Conservation (phyloP, 345 rosid species). For the Eucalyptus lansdowneana region DNA sequence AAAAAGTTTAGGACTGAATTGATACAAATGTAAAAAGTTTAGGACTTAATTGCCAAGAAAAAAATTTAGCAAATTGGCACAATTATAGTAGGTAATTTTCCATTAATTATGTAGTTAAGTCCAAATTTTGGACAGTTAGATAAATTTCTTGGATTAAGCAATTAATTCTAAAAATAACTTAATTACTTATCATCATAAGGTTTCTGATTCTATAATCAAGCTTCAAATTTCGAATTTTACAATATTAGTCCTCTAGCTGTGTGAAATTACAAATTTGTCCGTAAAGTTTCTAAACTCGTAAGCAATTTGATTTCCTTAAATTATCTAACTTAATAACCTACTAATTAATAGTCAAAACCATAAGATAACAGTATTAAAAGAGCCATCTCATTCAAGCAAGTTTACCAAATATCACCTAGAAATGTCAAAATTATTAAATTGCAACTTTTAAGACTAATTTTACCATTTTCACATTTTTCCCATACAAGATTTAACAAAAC, state of each 20-base stretch:
- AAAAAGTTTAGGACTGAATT: no score
- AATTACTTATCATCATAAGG: background rate
- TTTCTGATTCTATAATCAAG: background rate
- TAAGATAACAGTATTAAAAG: background rate
- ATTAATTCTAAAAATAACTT: background rate
- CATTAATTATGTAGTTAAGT: background rate
- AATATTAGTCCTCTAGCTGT: background rate
- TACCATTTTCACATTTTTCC: background rate
- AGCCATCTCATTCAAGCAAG: background rate
- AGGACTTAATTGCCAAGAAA: no score
- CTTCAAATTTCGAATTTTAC: background rate
- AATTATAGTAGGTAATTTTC: no score
- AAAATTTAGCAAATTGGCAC: no score
- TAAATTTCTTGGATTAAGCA: background rate
- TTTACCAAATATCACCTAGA: background rate
- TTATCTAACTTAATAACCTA: background rate
- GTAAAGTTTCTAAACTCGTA: background rate
- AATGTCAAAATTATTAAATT: background rate
- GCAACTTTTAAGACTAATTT: background rate
- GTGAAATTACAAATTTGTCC: background rate
- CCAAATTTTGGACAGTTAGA: background rate
- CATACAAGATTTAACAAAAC: background rate
- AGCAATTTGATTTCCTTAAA: background rate
- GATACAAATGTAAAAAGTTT: no score
- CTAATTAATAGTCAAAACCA: background rate